Percentiles rank a stretch among this genome's conserved stretches.
Conservation (phyloP, 225 moss, liverwort and hornwort species). For the Lunularia cruciata region DNA sequence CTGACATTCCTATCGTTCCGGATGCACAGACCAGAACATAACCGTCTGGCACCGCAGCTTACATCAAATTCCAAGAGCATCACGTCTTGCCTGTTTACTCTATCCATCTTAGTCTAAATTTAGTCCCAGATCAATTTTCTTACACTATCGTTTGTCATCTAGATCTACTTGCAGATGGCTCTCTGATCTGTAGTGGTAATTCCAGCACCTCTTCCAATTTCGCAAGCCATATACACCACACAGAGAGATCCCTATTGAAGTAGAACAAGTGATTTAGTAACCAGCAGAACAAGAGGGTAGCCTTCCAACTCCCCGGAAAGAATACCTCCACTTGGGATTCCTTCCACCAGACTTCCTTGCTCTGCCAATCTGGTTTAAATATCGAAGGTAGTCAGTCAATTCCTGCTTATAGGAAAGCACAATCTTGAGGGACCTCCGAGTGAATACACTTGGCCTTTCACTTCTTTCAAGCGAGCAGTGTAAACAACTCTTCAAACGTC, state of each 20-base stretch:
- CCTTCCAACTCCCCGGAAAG: constrained; percentile 11
- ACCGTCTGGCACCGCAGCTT: constrained; percentile 13
- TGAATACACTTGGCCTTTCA: constrained; percentile 3
- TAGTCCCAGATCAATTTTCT: constrained; percentile 22
- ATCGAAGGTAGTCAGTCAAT: background rate
- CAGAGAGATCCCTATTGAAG: constrained; percentile 13
- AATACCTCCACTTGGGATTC: constrained; percentile 21
- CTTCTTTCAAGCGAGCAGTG: constrained; percentile 9
- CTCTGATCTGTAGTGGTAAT: constrained; percentile 3
- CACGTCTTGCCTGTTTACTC: constrained; percentile 28
- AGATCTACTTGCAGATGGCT: constrained; percentile 23
- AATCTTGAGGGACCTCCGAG: constrained; percentile 3
- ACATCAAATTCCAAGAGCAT: constrained; percentile 26
- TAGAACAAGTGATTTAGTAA: constrained; percentile 21
- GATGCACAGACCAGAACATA: constrained; percentile 11
- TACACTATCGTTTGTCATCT: constrained; percentile 9
- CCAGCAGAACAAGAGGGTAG: constrained; percentile 25
- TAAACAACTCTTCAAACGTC: constrained; percentile 16
- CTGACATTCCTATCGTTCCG: constrained; percentile 33
- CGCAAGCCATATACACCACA: constrained; percentile 18
- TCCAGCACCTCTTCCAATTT: constrained; percentile 5
- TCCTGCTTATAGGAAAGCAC: constrained; percentile 21
- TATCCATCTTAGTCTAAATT: constrained; percentile 21
- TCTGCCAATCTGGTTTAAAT: constrained; percentile 6
- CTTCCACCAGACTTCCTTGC: constrained; percentile 6